These are phyloP conservation scores for Penicillium ucsense DNA, from an alignment of 495 filamentous ascomycete genomes.

Conservation along the genomic window DNA sequence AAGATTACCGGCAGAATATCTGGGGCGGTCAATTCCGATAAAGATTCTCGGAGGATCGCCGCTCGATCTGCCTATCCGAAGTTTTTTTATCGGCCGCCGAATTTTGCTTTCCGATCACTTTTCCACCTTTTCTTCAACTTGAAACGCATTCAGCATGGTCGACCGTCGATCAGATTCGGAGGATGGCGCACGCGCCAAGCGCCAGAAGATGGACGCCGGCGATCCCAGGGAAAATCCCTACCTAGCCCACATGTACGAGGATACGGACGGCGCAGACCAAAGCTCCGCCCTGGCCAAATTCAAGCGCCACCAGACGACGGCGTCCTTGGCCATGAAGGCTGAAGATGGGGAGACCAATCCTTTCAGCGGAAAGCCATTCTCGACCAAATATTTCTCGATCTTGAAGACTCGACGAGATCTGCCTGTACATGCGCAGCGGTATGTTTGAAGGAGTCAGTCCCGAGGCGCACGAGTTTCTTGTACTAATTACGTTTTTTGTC, in stretches of 20 bases:
- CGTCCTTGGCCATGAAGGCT: conserved; percentile 56
- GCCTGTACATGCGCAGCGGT: conserved; percentile 86
- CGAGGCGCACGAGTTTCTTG: too few relatives aligned
- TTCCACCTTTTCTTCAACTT: conserved; percentile 8
- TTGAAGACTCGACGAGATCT: conserved; percentile 73
- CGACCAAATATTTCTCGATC: conserved; percentile 80
- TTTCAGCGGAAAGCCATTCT: conserved; percentile 67
- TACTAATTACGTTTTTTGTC: neutral
- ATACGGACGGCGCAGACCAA: conserved; percentile 35
- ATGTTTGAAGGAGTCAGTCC: conserved; percentile 9
- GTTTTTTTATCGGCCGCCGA: conserved; percentile 16
- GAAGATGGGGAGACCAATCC: conserved; percentile 82
- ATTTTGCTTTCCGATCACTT: conserved; percentile 12
- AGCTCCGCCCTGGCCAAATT: conserved; percentile 51
- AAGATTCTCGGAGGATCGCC: conserved; percentile 22
- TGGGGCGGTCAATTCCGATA: conserved; percentile 18
- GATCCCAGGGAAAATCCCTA: conserved; percentile 69
- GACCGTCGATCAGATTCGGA: conserved; percentile 33
- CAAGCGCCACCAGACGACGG: conserved; percentile 72
- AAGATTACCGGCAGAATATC: conserved; percentile 16
- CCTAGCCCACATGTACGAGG: conserved; percentile 75
- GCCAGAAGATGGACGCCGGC: conserved; percentile 40
- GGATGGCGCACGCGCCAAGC: conserved; percentile 35
- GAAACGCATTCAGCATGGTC: conserved; percentile 22
- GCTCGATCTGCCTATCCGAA: conserved; percentile 28